Evolutionary conservation across 768 basidiomycete genomes (phyloP).

Genomic region (Rhizopogon salebrosus): DNA sequence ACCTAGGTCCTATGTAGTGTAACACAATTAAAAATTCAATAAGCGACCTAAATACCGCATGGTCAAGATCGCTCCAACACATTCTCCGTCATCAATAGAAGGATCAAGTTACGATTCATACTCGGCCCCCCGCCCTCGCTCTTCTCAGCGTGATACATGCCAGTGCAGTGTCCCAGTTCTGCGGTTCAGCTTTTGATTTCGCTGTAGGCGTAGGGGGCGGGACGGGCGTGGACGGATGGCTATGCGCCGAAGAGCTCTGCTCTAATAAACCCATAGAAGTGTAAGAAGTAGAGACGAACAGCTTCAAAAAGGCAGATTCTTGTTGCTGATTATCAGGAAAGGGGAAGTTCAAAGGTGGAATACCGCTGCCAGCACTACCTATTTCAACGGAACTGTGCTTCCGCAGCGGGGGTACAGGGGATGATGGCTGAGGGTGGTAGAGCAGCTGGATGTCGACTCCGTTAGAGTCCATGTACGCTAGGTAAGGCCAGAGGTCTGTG

Average conservation of each 20-base stretch:
- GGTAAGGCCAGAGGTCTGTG: slow-evolving; percentile 56
- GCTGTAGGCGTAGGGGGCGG: slow-evolving; percentile 2
- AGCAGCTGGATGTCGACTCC: slow-evolving; percentile 49
- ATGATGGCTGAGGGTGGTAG: slow-evolving; percentile 43
- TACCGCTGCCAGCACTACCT: slow-evolving; percentile 35
- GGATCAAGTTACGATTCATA: neutral
- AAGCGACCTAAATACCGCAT: slow-evolving; percentile 1
- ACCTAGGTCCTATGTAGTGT: neutral
- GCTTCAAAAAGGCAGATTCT: slow-evolving; percentile 50
- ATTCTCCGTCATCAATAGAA: neutral
- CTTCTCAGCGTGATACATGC: slow-evolving; percentile 5
- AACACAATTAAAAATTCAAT: neutral
- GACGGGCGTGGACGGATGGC: slow-evolving; percentile 9
- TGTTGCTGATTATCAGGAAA: slow-evolving; percentile 31
- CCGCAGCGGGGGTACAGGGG: slow-evolving; percentile 38
- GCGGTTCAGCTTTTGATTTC: slow-evolving; percentile 10
- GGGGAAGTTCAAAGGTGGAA: slow-evolving; percentile 37
- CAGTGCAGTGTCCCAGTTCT: slow-evolving; percentile 27
- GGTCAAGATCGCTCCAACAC: neutral
- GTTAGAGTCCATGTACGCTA: slow-evolving; percentile 56
- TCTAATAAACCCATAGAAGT: slow-evolving; percentile 46
- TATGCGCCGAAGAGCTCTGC: slow-evolving; percentile 27
- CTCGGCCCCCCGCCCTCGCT: neutral
- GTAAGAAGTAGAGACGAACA: slow-evolving; percentile 50
- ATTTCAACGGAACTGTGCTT: slow-evolving; percentile 35